Evolutionary conservation across 495 filamentous ascomycete genomes (phyloP), one percentile per base, ranked within the genome.

Genomic region (Ramalina intermedia): DNA sequence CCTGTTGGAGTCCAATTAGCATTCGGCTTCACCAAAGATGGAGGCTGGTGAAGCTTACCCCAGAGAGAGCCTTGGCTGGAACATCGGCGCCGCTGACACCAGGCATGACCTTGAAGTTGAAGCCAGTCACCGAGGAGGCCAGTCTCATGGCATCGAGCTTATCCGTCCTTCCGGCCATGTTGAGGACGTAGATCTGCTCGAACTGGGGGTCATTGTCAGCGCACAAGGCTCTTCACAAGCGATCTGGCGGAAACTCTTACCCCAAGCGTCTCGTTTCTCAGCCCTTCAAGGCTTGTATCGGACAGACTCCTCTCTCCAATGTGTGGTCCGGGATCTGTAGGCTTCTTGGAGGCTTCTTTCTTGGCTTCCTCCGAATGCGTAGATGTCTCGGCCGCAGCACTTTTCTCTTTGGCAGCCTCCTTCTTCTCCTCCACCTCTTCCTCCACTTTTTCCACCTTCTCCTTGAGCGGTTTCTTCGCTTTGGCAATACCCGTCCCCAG

Each of bases 131-230:
- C 1, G 69, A 70, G 5, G 77, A 69, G 3, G 73, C 68, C 3
- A 81, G 57, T 2, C 62, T 64, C 51, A 82, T 66, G 9, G 69
- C 75, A 66, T 85, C 78, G 12, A 75, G 73, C 18, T 79, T 74
- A 49, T 84, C 81, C 9, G 70, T 72, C 14, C 81, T 69, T n/a
- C 66, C 62, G 4, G 75, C 73, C 40, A 84, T 62, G 38, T 75
- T 78, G 44, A 84, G 72, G 29, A 78, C 78, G 51, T 77, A 74
- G 21, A 84, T 67, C 47, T 76, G 68, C 40, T 72, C 61, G 52
- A 82, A 79, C 78, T 81, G 36, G 9, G n/a, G 23, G 0, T 16
- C 8, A 6, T 14, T 46, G 38, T 55, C 39, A 55, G 52, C 24
- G 37, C 35, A 1, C 4, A 36, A 17, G 17, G 20, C 1, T 17